Evolutionary conservation across 106 monocot species (phyloP).

Genomic region (Ottelia alismoides): DNA sequence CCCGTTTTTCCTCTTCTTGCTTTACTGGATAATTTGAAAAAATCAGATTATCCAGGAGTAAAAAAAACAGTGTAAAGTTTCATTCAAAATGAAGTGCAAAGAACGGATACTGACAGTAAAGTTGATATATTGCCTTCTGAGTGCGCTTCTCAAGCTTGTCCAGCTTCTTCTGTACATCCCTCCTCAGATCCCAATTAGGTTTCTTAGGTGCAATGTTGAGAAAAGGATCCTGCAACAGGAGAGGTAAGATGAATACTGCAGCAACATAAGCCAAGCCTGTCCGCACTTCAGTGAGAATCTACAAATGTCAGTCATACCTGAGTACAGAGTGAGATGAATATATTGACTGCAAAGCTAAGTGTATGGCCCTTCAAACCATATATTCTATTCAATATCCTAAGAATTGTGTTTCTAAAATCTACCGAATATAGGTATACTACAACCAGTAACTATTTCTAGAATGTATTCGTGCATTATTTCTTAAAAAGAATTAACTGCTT

Average conservation of each 20-base stretch:
- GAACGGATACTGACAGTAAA: slow-evolving; percentile 30
- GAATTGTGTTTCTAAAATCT: too few species aligned
- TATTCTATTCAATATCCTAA: too few species aligned
- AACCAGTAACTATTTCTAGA: too few species aligned
- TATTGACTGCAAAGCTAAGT: not conserved
- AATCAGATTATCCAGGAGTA: not conserved
- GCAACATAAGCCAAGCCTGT: too few species aligned
- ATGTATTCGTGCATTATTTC: too few species aligned
- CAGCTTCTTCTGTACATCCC: slow-evolving; percentile 91
- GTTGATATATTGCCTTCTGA: slow-evolving; percentile 70
- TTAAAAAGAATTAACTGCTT: too few species aligned
- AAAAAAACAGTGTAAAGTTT: not conserved
- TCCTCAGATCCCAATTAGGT: slow-evolving; percentile 94
- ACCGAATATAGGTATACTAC: too few species aligned
- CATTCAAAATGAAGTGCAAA: not conserved
- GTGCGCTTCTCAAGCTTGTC: slow-evolving; percentile 96
- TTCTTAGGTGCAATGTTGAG: slow-evolving; percentile 97
- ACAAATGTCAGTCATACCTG: too few species aligned
- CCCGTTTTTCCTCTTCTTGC: slow-evolving; percentile 55
- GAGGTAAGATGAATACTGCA: not conserved
- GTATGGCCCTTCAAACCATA: too few species aligned
- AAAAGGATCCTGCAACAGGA: slow-evolving; percentile 68
- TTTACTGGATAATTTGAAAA: slow-evolving; percentile 18
- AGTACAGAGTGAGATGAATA: not conserved
- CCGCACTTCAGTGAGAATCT: too few species aligned